phyloP scores from a whole-genome alignment of 2,329 filamentous ascomycete species.

The Stylonectria norvegica region DNA sequence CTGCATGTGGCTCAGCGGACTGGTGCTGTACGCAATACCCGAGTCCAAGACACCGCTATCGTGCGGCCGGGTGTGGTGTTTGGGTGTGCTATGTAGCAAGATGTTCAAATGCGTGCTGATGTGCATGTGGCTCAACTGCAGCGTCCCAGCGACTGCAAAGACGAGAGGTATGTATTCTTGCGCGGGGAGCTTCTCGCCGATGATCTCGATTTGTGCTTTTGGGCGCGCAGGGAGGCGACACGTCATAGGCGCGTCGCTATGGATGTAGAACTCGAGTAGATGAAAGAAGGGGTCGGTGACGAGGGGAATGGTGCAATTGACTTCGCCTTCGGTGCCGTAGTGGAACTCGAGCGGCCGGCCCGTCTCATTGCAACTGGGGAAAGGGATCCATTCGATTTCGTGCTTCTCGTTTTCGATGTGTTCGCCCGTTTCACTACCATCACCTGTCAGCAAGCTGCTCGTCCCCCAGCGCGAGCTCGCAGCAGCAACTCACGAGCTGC shows the following conservation, averaged over 20 bases:
- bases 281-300: conserved; percentile 80
- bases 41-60: conserved; percentile 80
- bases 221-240: conserved; percentile 86
- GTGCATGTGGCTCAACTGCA: conserved; percentile 87
- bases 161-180: conserved; percentile 77
- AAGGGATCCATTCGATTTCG: conserved; percentile 88
- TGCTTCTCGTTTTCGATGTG: conserved; percentile 79
- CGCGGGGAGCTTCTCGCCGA: conserved; percentile 48
- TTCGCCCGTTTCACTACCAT: conserved; percentile 74
- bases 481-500: conserved; percentile 59
- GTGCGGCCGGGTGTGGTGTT: conserved; percentile 59
- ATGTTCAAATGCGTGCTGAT: conserved; percentile 88
- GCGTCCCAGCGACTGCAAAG: conserved; percentile 82
- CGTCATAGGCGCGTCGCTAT: conserved; percentile 88
- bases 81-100: conserved; percentile 68
- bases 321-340: conserved; percentile 78
- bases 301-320: conserved; percentile 79
- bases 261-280: conserved; percentile 94
- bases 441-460: not conserved
- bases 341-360: conserved; percentile 74
- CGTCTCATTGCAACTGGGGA: conserved; percentile 88
- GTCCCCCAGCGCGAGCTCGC: not conserved
- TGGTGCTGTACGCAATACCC: conserved; percentile 81
- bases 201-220: conserved; percentile 49
- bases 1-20: conserved; percentile 60